A percentile compares a stretch with the other conserved stretches of the same genome.
phyloP scores from a whole-genome alignment of 2,329 filamentous ascomycete species.

The Cladophialophora exuberans region DNA sequence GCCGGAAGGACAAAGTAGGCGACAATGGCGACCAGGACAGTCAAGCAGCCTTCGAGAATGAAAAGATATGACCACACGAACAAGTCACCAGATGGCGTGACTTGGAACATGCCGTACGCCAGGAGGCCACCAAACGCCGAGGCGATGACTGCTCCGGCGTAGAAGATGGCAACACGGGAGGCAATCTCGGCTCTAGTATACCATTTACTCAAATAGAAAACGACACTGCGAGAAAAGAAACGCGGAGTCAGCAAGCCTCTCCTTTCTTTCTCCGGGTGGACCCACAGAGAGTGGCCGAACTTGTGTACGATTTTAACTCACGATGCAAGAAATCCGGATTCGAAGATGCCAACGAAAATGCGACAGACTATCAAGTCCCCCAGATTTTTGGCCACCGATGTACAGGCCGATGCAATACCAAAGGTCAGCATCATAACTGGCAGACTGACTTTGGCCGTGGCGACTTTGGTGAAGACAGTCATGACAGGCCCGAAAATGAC shows the following conservation, averaged over 20 bases:
- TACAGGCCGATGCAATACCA: slow-evolving; percentile 64
- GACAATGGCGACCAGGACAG: slow-evolving; percentile 64
- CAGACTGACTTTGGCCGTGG: slow-evolving; percentile 63
- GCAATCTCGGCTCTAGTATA: not conserved
- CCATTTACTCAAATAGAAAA: not conserved
- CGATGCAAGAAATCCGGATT: slow-evolving; percentile 70
- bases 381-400: slow-evolving; percentile 44
- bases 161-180: slow-evolving; percentile 67
- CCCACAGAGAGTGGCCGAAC: not conserved
- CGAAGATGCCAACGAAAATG: slow-evolving; percentile 70
- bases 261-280: not conserved
- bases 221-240: slow-evolving; percentile 51
- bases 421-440: slow-evolving; percentile 71
- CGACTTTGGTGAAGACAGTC: slow-evolving; percentile 67
- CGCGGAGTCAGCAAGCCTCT: not conserved
- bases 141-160: slow-evolving; percentile 74
- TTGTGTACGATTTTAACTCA: no score
- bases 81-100: slow-evolving; percentile 48
- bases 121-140: slow-evolving; percentile 66
- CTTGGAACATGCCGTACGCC: slow-evolving; percentile 64
- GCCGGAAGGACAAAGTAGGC: slow-evolving; percentile 71
- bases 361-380: slow-evolving; percentile 67
- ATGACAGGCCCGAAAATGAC: slow-evolving; percentile 53
- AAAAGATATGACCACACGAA: slow-evolving; percentile 58
- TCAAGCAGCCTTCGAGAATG: slow-evolving; percentile 60